phyloP scores from a whole-genome alignment of 352 stramenopile species.

The Phytophthora pinifolia region DNA sequence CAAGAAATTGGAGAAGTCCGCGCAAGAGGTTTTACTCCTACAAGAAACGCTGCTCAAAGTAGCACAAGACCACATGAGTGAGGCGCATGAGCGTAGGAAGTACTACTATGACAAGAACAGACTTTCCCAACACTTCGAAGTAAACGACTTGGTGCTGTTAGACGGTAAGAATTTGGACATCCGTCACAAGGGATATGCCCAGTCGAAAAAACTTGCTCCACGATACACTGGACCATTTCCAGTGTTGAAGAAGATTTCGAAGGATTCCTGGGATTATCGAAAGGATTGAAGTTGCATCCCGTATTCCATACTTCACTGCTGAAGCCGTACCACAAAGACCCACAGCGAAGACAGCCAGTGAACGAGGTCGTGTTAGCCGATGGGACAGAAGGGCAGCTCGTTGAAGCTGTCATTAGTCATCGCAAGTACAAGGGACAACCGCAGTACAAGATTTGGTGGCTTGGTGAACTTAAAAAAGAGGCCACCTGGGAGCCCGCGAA shows the following conservation, averaged over 20 bases:
- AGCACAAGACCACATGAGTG: conserved; percentile 8
- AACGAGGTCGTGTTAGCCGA: conserved; percentile 6
- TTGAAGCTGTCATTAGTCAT: conserved; percentile 13
- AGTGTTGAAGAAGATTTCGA: not conserved
- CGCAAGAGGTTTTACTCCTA: conserved; percentile 1
- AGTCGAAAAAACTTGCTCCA: no score
- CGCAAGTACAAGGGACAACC: conserved; percentile 2
- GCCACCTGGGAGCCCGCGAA: conserved; percentile 13
- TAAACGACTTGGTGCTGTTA: conserved; percentile 1
- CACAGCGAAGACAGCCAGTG: not conserved
- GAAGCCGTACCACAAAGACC: conserved; percentile 3
- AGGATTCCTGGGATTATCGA: conserved; percentile 12
- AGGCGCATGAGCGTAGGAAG: conserved; percentile 7
- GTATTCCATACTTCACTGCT: conserved; percentile 15
- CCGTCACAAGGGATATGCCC: no score
- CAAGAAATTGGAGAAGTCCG: conserved; percentile 6
- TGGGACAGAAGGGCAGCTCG: conserved; percentile 8
- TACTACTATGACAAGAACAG: conserved; percentile 13
- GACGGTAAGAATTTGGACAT: conserved; percentile 3
- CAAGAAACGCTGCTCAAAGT: conserved; percentile 6
- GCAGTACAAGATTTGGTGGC: conserved; percentile 22
- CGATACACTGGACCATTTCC: no score
- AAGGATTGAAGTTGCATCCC: conserved; percentile 1
- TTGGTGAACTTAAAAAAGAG: conserved; percentile 10
- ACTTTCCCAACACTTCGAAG: conserved; percentile 5